Percentiles rank a stretch among this genome's conserved stretches.
Evolutionary conservation across 139 green algal genomes (phyloP).

Genomic region (Edaphochlamys debaryana): DNA sequence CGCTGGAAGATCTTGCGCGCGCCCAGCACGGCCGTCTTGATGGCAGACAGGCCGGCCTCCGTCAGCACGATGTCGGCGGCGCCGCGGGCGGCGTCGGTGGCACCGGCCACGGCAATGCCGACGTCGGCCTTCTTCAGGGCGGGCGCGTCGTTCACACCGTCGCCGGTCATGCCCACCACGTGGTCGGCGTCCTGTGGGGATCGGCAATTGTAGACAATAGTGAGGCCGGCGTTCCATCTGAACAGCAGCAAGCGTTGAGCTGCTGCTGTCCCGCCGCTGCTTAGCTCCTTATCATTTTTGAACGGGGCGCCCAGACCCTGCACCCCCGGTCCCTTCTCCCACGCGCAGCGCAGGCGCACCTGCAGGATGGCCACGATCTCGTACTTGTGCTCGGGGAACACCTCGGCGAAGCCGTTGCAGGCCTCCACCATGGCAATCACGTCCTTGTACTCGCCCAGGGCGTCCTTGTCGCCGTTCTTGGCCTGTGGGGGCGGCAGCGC

Average conservation of each 20-base stretch:
- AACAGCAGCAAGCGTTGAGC: too few species aligned
- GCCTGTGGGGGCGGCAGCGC: slow-evolving; percentile 1
- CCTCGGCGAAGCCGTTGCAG: slow-evolving; percentile 86
- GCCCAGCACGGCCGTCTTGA: slow-evolving; percentile 80
- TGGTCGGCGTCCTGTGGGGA: slow-evolving; percentile 60
- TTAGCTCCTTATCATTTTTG: too few species aligned
- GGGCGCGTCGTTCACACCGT: slow-evolving; percentile 95
- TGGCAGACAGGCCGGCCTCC: slow-evolving; percentile 65
- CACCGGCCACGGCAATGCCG: slow-evolving; percentile 84
- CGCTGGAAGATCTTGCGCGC: slow-evolving; percentile 92
- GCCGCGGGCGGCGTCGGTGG: slow-evolving; percentile 84
- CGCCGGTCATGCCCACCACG: slow-evolving; percentile 82
- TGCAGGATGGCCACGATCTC: slow-evolving; percentile 83
- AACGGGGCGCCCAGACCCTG: too few species aligned
- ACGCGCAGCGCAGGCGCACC: not conserved
- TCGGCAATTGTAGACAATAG: too few species aligned
- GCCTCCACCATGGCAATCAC: slow-evolving; percentile 79
- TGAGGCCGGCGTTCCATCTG: too few species aligned
- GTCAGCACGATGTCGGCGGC: slow-evolving; percentile 86
- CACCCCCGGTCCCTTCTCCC: too few species aligned
- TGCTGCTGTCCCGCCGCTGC: too few species aligned
- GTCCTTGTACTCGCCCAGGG: slow-evolving; percentile 51
- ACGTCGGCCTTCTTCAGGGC: slow-evolving; percentile 96
- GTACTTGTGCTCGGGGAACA: slow-evolving; percentile 94
- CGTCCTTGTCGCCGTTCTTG: slow-evolving; percentile 49